A percentile compares a stretch with the other conserved stretches of the same genome.
These are phyloP conservation scores for Dendrobium officinale DNA, from an alignment of 106 monocot genomes.

Conservation along the genomic window DNA sequence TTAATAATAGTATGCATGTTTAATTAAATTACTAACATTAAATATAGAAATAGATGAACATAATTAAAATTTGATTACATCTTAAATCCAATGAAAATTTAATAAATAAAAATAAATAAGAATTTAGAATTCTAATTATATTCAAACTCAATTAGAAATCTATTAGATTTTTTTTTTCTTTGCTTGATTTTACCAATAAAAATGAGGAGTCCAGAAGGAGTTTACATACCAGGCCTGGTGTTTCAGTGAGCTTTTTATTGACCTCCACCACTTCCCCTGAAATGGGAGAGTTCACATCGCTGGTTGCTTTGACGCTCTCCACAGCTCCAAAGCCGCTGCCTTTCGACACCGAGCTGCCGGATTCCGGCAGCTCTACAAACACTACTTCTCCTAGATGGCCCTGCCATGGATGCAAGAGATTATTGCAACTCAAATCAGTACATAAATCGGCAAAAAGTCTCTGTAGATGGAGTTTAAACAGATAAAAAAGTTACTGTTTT, in stretches of 20 bases:
- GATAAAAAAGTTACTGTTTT: too few species aligned
- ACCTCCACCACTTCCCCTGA: constrained; percentile 62
- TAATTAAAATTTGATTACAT: too few species aligned
- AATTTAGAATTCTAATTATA: neutral
- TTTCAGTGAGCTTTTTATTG: constrained; percentile 42
- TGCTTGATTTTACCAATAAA: neutral
- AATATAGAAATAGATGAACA: too few species aligned
- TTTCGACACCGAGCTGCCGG: constrained; percentile 27
- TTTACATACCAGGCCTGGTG: constrained; percentile 48
- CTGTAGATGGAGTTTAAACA: neutral
- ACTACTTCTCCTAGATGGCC: constrained; percentile 71
- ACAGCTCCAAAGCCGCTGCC: constrained; percentile 49
- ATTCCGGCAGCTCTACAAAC: constrained; percentile 57
- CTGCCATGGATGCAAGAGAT: constrained; percentile 1
- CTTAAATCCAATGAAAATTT: too few species aligned
- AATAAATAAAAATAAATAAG: neutral
- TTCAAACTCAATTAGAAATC: too few species aligned
- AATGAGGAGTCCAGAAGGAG: too few species aligned
- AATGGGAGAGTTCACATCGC: constrained; percentile 62
- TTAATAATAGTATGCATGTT: too few species aligned
- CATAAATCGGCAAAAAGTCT: neutral
- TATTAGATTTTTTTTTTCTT: neutral
- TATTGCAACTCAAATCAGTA: neutral
- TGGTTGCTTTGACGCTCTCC: constrained; percentile 76
- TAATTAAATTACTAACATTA: too few species aligned